Percentiles rank a stretch among this genome's conserved stretches.
Conservation (phyloP, 192 early-diverging fungal species). For the Coemansia sp. region DNA sequence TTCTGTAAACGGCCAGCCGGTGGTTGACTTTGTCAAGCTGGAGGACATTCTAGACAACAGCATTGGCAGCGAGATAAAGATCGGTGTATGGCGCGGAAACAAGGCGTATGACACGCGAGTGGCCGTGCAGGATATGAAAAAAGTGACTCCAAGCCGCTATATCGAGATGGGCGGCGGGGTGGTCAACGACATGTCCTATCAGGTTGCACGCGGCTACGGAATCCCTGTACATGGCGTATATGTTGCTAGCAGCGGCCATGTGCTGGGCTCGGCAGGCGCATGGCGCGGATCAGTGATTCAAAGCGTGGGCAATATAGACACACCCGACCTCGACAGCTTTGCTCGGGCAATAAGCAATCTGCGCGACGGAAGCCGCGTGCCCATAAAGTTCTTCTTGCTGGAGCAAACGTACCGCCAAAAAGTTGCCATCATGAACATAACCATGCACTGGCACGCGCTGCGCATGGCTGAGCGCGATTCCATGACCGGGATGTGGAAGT, state of each 20-base stretch:
- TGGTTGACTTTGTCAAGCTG: conserved; percentile 66
- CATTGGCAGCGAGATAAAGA: conserved; percentile 51
- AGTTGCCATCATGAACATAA: conserved; percentile 80
- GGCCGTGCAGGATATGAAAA: conserved; percentile 66
- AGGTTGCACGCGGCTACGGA: conserved; percentile 70
- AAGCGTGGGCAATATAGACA: conserved; percentile 69
- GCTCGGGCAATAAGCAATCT: conserved; percentile 68
- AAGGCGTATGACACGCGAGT: conserved; percentile 50
- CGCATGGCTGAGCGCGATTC: conserved; percentile 75
- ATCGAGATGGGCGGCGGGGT: conserved; percentile 88
- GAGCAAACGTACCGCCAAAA: conserved; percentile 77
- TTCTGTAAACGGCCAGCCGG: conserved; percentile 56
- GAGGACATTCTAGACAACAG: conserved; percentile 58
- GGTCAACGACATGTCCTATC: conserved; percentile 74
- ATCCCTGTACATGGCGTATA: conserved; percentile 75
- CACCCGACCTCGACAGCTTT: conserved; percentile 75
- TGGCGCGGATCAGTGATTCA: conserved; percentile 71
- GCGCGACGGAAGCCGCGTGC: conserved; percentile 73
- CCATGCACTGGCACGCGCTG: conserved; percentile 85
- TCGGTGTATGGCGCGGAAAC: conserved; percentile 64
- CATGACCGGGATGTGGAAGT: conserved; percentile 78
- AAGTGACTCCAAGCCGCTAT: conserved; percentile 79
- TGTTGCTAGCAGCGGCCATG: conserved; percentile 71
- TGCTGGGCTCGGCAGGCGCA: conserved; percentile 63
- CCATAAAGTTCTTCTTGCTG: conserved; percentile 67